Percentiles rank a stretch among this genome's conserved stretches.
Evolutionary conservation across 2,329 filamentous ascomycete genomes (phyloP).

Genomic region (Cytospora mali): DNA sequence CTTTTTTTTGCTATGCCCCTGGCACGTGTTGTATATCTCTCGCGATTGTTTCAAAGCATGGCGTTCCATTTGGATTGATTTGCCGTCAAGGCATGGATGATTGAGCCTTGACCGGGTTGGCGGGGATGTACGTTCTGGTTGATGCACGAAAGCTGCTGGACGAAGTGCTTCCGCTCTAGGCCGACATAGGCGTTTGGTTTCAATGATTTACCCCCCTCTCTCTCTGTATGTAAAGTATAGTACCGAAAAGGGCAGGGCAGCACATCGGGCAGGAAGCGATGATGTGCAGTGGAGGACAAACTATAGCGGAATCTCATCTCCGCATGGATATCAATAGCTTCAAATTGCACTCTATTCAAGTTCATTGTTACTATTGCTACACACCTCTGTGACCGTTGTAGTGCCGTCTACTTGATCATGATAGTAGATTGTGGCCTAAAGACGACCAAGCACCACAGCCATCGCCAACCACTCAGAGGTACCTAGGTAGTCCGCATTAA

Average conservation of each 20-base stretch:
- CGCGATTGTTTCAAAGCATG: constrained; percentile 22
- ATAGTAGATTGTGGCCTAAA: too few relatives aligned
- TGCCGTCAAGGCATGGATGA: background rate
- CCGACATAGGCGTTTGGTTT: constrained; percentile 3
- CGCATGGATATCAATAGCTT: background rate
- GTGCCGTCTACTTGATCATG: too few relatives aligned
- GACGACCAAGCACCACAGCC: too few relatives aligned
- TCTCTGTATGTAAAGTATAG: constrained; percentile 22
- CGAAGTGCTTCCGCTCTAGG: constrained; percentile 6
- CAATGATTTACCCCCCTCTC: constrained; percentile 18
- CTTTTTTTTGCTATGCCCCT: background rate
- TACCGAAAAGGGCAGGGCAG: constrained; percentile 3
- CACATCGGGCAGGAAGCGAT: background rate
- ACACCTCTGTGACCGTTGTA: background rate
- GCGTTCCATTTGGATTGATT: constrained; percentile 23
- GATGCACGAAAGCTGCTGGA: background rate
- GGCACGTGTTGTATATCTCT: constrained; percentile 17
- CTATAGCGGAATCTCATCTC: background rate
- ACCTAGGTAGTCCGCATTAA: too few relatives aligned
- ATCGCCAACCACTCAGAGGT: too few relatives aligned
- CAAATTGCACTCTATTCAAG: background rate
- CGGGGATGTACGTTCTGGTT: constrained; percentile 10
- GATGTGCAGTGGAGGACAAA: background rate
- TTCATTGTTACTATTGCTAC: background rate
- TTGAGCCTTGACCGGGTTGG: background rate